Base-by-base conservation (phyloP, 208 protist species). In the Trypanosoma grayi region DNA sequence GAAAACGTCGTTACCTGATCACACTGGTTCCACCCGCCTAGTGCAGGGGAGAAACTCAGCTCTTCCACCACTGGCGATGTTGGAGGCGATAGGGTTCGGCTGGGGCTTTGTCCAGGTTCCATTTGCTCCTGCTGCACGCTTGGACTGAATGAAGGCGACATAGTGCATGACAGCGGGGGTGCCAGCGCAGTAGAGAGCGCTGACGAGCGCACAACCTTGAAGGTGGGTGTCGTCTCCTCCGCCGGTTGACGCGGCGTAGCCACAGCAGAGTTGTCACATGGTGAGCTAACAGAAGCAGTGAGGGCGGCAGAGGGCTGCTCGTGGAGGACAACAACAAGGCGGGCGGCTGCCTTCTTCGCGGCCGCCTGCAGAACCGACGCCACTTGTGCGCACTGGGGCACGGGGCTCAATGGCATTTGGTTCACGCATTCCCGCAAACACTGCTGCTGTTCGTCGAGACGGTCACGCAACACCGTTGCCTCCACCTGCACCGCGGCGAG, bases 261-360 rank as follows among this genome's bases (percentile, higher is more conserved):
- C 11, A 41, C 13, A 30, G 36, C 27, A 16, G 30, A 2, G 0
- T 56, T 25, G 8, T 58, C 60, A 34, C 50, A 30, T 22, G 4
- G 18, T 20, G 30, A 39, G 44, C 60, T 41, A 6, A 31, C 33
- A 18, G n/a, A 36, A 22, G 40, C 40, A 33, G 22, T 7, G 37
- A 7, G 48, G 31, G 18, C n/a, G 53, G 6, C 47, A 28, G 47
- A 53, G 8, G 5, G 22, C 27, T 47, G 43, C 45, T 68, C 50
- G 11, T 59, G 53, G 30, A 68, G 24, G 30, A 46, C 25, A 39
- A 16, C 18, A 41, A 68, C 34, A 46, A 68, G 41, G 18, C 53
- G 62, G 9, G 31, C 30, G 1, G 31, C 31, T 13, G 52, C 51
- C 13, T 51, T 59, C 18, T 37, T 60, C 13, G 33, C 34, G 46